These are phyloP conservation scores for Heliosperma pusillum DNA, from an alignment of 148 eudicot species.

Conservation along the genomic window DNA sequence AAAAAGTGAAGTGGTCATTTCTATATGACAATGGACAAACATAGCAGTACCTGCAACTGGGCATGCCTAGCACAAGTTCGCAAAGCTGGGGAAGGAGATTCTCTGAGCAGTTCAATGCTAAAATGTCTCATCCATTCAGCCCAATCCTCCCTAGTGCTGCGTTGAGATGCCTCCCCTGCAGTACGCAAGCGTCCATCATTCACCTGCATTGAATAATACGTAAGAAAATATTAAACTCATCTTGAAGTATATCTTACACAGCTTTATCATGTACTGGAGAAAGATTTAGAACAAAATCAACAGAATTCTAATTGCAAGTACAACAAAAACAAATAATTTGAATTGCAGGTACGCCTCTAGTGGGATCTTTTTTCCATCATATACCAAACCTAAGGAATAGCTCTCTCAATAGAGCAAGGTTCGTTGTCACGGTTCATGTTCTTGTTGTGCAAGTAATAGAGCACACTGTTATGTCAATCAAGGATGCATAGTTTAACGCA, in stretches of 20 bases:
- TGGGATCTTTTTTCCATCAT: too few species aligned
- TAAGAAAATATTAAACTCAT: neutral
- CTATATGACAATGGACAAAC: neutral
- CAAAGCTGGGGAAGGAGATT: conserved; percentile 95
- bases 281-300: neutral
- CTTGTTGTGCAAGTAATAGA: too few species aligned
- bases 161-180: conserved; percentile 99
- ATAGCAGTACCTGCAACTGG: conserved; percentile 65
- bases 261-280: neutral
- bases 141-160: conserved; percentile 99
- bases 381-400: too few species aligned
- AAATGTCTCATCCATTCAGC: conserved; percentile 99
- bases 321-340: neutral
- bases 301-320: neutral
- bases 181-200: conserved; percentile 78
- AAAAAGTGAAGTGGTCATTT: neutral
- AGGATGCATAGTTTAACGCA: too few species aligned
- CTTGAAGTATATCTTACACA: neutral
- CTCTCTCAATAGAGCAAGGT: too few species aligned
- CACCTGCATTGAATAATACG: conserved; percentile 39
- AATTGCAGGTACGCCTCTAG: neutral
- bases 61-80: conserved; percentile 98
- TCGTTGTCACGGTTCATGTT: too few species aligned
- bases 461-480: too few species aligned
- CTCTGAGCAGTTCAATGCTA: conserved; percentile 89